Base-by-base conservation (phyloP, 306 rosid species). In the Trichosanthes cucumerina region DNA sequence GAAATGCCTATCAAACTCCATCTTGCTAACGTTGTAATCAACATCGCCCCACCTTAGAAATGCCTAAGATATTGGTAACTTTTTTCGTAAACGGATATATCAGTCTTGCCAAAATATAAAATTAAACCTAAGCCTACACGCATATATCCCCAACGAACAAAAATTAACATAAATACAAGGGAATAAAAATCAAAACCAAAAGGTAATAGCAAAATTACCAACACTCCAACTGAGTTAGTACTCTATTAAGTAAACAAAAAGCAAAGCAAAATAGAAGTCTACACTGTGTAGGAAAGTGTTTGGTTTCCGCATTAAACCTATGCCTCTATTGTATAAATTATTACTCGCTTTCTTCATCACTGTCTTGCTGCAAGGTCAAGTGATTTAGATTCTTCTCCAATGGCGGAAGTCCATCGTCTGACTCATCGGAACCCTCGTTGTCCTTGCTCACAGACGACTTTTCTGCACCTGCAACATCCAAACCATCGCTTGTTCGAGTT, bases 341-440 rank as follows among this genome's bases (percentile, higher is more conserved):
- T 44, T 47, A 72, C 64, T n/a, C 86, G 31, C 78, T 80, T 39
- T 54, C 82, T 52, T 58, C 83, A 15, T 66, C 81, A 5, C 68
- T 75, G 33, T 50, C 12, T 54, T 23, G 6, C 75, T 21, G 76
- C 13, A 93, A 75, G 83, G 31, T 84, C 89, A 89, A 85, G 85
- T 87, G 98, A 82, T 95, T 95, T 90, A 87, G 87, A 80, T 95
- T 95, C 88, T 33, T 91, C 85, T 92, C 98, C 31, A 92, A 90
- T 26, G 98, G 97, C 6, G 98, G 96, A 83, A 92, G 96, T 72
- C 92, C 97, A 19, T 91, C 97, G 10, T 92, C 95, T 4, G 92
- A 88, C 70, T 88, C 92, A 6, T 82, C 80, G 31, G 92, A 89
- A 79, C 75, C 77, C 72, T 81, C 85, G 11, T 81, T 88, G 15